Conservation (phyloP, 2,329 filamentous ascomycete genomes). For the Cercospora brassicicola region DNA sequence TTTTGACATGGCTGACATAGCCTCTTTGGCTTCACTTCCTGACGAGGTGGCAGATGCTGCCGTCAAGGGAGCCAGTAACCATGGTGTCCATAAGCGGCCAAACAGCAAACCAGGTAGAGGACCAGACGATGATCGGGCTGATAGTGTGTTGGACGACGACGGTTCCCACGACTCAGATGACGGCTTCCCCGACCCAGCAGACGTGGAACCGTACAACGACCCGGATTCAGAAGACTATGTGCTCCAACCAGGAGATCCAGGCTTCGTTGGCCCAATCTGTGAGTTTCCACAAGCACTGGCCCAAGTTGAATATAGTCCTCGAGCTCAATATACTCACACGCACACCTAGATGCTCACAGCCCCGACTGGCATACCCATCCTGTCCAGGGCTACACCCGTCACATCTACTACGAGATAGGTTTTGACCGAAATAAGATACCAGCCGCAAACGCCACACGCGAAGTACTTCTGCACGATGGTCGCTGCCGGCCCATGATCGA, state of each 20-base stretch:
- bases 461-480: not conserved
- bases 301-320: no score
- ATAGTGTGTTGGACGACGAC: not conserved
- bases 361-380: conserved; percentile 6
- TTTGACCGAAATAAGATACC: not conserved
- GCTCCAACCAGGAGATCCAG: not conserved
- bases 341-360: not conserved
- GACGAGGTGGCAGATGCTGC: not conserved
- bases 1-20: not conserved
- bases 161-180: not conserved
- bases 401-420: conserved; percentile 2
- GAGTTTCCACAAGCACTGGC: not conserved
- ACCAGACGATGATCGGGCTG: not conserved
- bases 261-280: not conserved
- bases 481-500: conserved; percentile 2
- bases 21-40: not conserved
- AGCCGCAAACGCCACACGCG: not conserved
- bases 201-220: not conserved
- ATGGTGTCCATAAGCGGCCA: not conserved
- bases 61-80: not conserved
- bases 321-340: no score
- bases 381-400: not conserved
- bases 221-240: not conserved
- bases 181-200: no score
- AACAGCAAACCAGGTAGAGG: not conserved